Base-by-base conservation (phyloP, 441 rosid species). In the Euphorbia schlechtendalii region DNA sequence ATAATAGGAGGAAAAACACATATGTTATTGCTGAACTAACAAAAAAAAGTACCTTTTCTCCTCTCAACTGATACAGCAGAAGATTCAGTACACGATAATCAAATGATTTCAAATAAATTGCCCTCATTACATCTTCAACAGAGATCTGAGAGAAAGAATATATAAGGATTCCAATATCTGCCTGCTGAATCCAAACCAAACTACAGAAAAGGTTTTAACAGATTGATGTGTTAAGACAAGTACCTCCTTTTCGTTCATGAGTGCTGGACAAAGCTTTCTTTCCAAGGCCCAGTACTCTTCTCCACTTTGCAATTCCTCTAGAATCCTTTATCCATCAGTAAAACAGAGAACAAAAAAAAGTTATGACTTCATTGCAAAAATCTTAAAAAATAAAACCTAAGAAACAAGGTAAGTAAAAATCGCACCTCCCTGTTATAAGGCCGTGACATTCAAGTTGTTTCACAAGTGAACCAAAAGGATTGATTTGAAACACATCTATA, bases 31-130 rank as follows among this genome's bases (percentile, higher is more conserved):
- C 59, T 41, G 63, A 48, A 65, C 18, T 58, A 24, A n/a, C 56
- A 17, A 57, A 12, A 43, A 36, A 49, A 36, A 71, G 69, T 75
- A 93, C 98, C 92, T 78, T 75, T 82, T 77, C 84, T 78, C 84
- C 83, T 76, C 84, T 87, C 77, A 93, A 64, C 78, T 83, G 83
- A 69, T 86, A 90, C 58, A 93, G 71, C 22, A 86, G 78, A 80
- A 90, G 93, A 82, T 93, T 88, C 80, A 90, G 76, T 64, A 87
- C 81, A 67, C 93, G 83, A 80, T 86, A 90, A 79, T 90, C 97
- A 71, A 88, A 87, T 5, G 96, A 88, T 75, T 93, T 90, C 63
- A 93, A 77, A 82, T 80, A 83, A 65, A 93, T 76, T 43, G 99
- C 88, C 71, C 79, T 83, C 82, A 71, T 82, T 67, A 81, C 96